phyloP scores from a whole-genome alignment of 768 basidiomycete genomes.

The Lactarius sp. region DNA sequence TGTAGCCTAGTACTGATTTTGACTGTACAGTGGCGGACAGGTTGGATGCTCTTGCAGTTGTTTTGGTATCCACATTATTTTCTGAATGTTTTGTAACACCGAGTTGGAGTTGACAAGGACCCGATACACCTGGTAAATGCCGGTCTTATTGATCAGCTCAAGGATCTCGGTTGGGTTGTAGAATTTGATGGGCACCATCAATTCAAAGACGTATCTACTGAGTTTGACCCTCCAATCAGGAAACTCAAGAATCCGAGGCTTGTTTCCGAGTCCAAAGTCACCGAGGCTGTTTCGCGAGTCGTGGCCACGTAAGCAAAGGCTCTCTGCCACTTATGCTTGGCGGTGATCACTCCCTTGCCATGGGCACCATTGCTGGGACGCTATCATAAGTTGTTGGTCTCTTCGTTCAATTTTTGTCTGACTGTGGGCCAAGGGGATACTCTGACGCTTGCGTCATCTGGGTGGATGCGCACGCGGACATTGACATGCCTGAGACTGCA shows the following conservation, averaged over 20 bases:
- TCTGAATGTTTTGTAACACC: slow-evolving; percentile 45
- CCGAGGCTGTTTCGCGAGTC: slow-evolving; percentile 66
- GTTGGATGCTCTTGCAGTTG: slow-evolving; percentile 36
- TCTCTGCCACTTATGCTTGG: slow-evolving; percentile 87
- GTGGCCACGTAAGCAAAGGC: slow-evolving; percentile 76
- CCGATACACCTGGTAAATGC: slow-evolving; percentile 87
- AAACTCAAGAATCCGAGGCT: slow-evolving; percentile 86
- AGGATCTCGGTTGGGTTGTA: slow-evolving; percentile 82
- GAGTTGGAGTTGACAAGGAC: slow-evolving; percentile 77
- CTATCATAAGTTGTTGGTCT: slow-evolving; percentile 47
- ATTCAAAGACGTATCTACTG: slow-evolving; percentile 67
- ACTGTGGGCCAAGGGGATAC: slow-evolving; percentile 44
- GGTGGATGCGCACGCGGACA: slow-evolving; percentile 97
- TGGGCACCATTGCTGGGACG: slow-evolving; percentile 94
- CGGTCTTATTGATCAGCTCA: slow-evolving; percentile 74
- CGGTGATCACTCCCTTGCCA: slow-evolving; percentile 92
- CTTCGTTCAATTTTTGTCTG: slow-evolving; percentile 14
- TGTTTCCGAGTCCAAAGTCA: slow-evolving; percentile 82
- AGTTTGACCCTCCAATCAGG: slow-evolving; percentile 75
- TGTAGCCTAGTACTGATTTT: slow-evolving; percentile 17
- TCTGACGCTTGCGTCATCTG: slow-evolving; percentile 87
- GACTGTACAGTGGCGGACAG: slow-evolving; percentile 54
- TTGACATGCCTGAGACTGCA: slow-evolving; percentile 85
- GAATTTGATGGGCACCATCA: slow-evolving; percentile 86
- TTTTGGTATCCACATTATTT: neutral